Conservation (phyloP, 139 green algal genomes). For the Eudorina sp. region DNA sequence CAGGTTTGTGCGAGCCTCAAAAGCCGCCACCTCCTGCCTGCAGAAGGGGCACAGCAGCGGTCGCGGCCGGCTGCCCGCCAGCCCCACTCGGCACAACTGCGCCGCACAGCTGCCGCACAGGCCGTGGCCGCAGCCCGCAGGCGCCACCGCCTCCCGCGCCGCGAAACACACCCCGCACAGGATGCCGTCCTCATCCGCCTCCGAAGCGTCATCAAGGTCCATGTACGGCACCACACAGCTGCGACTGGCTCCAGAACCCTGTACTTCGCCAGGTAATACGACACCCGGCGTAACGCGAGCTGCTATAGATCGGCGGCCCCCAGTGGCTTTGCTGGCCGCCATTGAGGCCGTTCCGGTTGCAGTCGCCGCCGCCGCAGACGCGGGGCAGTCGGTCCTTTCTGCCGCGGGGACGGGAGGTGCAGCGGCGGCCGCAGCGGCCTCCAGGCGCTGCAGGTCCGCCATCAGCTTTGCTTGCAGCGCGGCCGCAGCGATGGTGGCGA, state of each 20-base stretch:
- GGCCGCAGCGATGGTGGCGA: not conserved
- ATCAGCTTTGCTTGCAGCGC: slow-evolving; percentile 6
- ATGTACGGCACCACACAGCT: too few relatives aligned
- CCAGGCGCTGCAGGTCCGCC: not conserved
- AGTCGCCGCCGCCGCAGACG: not conserved
- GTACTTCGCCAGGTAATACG: too few relatives aligned
- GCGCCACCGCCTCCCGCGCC: slow-evolving; percentile 12
- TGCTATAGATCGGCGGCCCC: too few relatives aligned
- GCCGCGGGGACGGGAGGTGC: not conserved
- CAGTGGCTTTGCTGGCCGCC: not conserved
- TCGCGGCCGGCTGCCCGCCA: not conserved
- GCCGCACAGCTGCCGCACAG: slow-evolving; percentile 8
- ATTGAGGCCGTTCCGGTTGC: too few relatives aligned
- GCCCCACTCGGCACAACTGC: not conserved
- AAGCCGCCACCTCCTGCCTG: not conserved
- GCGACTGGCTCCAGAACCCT: too few relatives aligned
- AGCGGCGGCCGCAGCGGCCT: not conserved
- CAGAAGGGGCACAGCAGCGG: slow-evolving; percentile 37
- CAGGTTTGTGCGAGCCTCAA: too few relatives aligned
- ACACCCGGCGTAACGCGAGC: too few relatives aligned
- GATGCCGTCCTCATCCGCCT: not conserved
- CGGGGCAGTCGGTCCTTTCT: not conserved
- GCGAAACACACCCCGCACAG: slow-evolving; percentile 36
- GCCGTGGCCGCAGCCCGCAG: slow-evolving; percentile 17
- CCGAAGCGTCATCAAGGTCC: not conserved